These are phyloP conservation scores for Diplodia mutila DNA, from an alignment of 2,329 filamentous ascomycete genomes.

Conservation along the genomic window DNA sequence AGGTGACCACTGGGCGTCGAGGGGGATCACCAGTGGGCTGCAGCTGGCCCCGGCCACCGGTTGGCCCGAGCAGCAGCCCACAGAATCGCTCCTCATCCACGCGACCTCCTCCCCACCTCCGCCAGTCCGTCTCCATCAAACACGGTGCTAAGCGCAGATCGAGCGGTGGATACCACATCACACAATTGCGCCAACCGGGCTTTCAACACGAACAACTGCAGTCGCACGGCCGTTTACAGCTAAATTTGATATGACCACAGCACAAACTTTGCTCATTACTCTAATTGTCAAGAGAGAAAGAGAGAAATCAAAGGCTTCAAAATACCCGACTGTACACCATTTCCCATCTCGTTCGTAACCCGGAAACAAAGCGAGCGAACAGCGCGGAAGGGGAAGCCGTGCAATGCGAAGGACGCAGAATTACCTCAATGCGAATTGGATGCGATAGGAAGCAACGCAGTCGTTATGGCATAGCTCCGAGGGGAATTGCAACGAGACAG, in stretches of 20 bases:
- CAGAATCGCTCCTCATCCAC: not conserved
- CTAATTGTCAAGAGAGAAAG: not conserved
- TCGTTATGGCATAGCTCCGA: conserved; percentile 13
- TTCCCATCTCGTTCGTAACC: not conserved
- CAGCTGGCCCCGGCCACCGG: not conserved
- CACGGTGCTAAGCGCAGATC: not conserved
- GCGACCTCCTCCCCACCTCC: conserved; percentile 8
- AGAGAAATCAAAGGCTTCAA: not conserved
- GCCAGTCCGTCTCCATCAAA: conserved; percentile 5
- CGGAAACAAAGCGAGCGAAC: not conserved
- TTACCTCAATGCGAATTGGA: not conserved
- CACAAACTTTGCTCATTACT: not conserved
- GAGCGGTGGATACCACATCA: not conserved
- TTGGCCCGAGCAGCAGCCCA: not conserved
- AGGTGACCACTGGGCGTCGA: conserved; percentile 16
- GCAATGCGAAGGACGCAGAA: not conserved
- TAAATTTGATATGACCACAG: not conserved
- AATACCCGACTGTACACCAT: not conserved
- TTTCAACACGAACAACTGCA: no score
- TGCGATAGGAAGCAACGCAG: conserved; percentile 1
- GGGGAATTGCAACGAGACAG: not conserved
- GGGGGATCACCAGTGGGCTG: conserved; percentile 11
- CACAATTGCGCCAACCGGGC: no score
- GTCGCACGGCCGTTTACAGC: not conserved
- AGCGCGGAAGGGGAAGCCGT: not conserved